These are phyloP conservation scores for Solanum chiquidenum DNA, from an alignment of 257 asterid genomes.

Conservation along the genomic window DNA sequence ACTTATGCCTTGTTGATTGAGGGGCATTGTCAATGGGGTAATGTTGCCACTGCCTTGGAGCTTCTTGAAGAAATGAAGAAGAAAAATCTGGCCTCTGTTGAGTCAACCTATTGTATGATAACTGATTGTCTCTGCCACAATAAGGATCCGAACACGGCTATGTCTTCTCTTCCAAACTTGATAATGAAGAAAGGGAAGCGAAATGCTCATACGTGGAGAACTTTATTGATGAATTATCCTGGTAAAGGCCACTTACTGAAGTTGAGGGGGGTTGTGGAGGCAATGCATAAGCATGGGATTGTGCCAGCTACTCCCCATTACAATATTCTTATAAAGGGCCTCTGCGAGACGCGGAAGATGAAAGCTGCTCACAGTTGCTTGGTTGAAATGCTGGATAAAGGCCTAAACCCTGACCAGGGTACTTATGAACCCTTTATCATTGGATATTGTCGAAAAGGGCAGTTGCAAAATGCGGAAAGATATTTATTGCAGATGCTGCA, in stretches of 20 bases:
- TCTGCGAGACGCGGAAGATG: slow-evolving; percentile 2
- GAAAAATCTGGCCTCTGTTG: slow-evolving; percentile 2
- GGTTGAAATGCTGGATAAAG: slow-evolving; percentile 4
- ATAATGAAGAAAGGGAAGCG: background rate
- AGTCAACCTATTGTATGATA: background rate
- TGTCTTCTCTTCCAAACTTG: background rate
- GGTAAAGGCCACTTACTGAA: background rate
- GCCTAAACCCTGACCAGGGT: slow-evolving; percentile 6
- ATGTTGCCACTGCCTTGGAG: background rate
- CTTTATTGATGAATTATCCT: slow-evolving; percentile 1
- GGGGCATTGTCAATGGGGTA: background rate
- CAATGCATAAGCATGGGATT: slow-evolving; percentile 5
- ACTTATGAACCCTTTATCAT: slow-evolving; percentile 6
- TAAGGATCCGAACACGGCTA: background rate
- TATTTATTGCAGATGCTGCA: slow-evolving; percentile 6
- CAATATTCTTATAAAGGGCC: slow-evolving; percentile 1
- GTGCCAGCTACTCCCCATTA: background rate
- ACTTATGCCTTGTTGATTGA: slow-evolving; percentile 9
- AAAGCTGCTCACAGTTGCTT: background rate
- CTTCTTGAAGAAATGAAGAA: slow-evolving; percentile 10
- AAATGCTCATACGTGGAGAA: background rate
- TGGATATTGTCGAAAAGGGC: background rate
- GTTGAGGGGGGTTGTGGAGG: background rate
- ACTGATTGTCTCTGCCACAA: background rate
- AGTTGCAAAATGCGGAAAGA: slow-evolving; percentile 2